phyloP scores from a whole-genome alignment of 106 monocot species.

The Triglochin maritima region DNA sequence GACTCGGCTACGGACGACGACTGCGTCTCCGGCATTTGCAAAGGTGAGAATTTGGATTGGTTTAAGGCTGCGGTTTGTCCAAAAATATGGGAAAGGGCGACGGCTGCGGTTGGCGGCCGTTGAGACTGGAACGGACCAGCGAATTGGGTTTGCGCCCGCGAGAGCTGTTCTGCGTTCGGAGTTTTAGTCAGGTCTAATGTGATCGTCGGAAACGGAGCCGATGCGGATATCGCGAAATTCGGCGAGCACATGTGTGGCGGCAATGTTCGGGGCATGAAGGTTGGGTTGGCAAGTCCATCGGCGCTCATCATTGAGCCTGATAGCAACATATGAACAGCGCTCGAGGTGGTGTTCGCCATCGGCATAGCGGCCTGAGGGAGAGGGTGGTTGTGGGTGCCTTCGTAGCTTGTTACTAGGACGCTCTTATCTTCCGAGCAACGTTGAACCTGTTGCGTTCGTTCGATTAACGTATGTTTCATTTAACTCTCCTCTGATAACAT shows the following conservation, averaged over 20 bases:
- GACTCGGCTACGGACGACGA: constrained; percentile 23
- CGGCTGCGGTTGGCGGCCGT: not conserved
- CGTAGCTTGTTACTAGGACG: constrained; percentile 69
- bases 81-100: constrained; percentile 19
- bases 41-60: constrained; percentile 64
- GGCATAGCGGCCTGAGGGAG: constrained; percentile 71
- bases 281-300: constrained; percentile 32
- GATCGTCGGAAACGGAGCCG: constrained; percentile 87
- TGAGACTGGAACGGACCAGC: constrained; percentile 2
- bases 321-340: constrained; percentile 55
- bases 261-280: constrained; percentile 38
- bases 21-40: constrained; percentile 28
- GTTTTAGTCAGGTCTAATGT: constrained; percentile 69
- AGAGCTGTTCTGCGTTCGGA: constrained; percentile 26
- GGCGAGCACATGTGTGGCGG: constrained; percentile 43
- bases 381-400: constrained; percentile 70
- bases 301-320: constrained; percentile 57
- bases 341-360: constrained; percentile 60
- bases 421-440: constrained; percentile 63
- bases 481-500: not conserved
- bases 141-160: constrained; percentile 18
- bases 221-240: constrained; percentile 84
- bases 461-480: not conserved
- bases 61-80: constrained; percentile 33
- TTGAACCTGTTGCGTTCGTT: constrained; percentile 31